phyloP scores from a whole-genome alignment of 192 early-diverging fungal species.

The Mortierella alpina region DNA sequence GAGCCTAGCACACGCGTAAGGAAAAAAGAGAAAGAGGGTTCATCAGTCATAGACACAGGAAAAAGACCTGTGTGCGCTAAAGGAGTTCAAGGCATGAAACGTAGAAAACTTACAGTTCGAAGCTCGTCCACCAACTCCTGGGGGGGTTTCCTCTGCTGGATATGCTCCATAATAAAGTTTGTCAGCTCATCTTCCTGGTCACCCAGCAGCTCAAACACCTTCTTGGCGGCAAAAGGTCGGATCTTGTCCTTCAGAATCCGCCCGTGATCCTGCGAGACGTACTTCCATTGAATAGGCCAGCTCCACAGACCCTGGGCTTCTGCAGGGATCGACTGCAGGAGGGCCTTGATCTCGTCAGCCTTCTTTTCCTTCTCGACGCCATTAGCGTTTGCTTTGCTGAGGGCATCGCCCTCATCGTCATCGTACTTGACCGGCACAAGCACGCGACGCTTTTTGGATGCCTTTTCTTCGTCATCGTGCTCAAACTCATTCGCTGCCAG shows the following conservation, averaged over 20 bases:
- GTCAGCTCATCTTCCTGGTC: slow-evolving; percentile 83
- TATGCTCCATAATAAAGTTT: slow-evolving; percentile 80
- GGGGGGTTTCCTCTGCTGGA: slow-evolving; percentile 73
- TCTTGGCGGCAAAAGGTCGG: slow-evolving; percentile 79
- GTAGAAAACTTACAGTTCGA: slow-evolving; percentile 65
- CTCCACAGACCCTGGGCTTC: slow-evolving; percentile 74
- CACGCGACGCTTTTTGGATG: slow-evolving; percentile 56
- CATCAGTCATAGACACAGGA: slow-evolving; percentile 1
- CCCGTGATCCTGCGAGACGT: slow-evolving; percentile 67
- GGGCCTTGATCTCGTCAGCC: slow-evolving; percentile 67
- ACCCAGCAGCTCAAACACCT: slow-evolving; percentile 84
- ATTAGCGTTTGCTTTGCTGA: slow-evolving; percentile 28
- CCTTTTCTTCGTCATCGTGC: slow-evolving; percentile 64
- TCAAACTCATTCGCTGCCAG: slow-evolving; percentile 52
- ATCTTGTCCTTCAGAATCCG: slow-evolving; percentile 73
- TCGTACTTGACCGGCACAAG: slow-evolving; percentile 64
- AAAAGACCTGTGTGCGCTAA: neutral
- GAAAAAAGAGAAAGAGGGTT: neutral
- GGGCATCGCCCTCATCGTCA: slow-evolving; percentile 57
- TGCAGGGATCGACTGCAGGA: slow-evolving; percentile 78
- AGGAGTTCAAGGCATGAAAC: neutral
- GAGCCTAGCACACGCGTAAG: slow-evolving; percentile 60
- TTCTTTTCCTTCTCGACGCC: slow-evolving; percentile 70
- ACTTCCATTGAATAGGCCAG: slow-evolving; percentile 84
- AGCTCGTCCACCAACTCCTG: slow-evolving; percentile 81